phyloP scores from a whole-genome alignment of 2,329 filamentous ascomycete species.

The Fusarium buxicola region DNA sequence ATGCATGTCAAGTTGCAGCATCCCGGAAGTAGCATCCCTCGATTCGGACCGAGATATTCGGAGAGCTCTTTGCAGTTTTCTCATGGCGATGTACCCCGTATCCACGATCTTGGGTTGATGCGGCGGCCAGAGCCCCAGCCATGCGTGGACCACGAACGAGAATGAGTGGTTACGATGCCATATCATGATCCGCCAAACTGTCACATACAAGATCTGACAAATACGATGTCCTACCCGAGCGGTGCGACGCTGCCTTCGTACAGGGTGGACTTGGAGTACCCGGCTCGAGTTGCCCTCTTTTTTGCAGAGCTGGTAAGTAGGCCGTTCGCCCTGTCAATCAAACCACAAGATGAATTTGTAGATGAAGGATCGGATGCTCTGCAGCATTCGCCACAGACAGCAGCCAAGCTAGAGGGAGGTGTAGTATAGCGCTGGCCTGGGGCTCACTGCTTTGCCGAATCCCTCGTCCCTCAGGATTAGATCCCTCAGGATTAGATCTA shows the following conservation, averaged over 20 bases:
- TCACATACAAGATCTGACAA: slow-evolving; percentile 1
- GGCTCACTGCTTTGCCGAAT: slow-evolving; percentile 15
- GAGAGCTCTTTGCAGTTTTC: not conserved
- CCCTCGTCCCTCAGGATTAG: not conserved
- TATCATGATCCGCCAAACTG: not conserved
- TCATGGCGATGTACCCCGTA: not conserved
- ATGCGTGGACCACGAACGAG: not conserved
- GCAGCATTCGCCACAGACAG: not conserved
- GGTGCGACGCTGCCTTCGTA: slow-evolving; percentile 6
- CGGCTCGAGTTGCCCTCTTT: slow-evolving; percentile 28
- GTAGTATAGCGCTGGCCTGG: not conserved
- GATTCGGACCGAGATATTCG: not conserved
- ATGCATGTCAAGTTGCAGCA: not conserved
- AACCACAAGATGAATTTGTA: not conserved
- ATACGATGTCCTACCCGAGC: not conserved
- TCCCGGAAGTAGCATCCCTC: too few relatives aligned
- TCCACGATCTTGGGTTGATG: not conserved
- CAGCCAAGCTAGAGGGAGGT: slow-evolving; percentile 1
- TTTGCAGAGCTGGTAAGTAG: not conserved
- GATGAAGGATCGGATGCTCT: not conserved
- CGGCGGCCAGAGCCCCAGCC: not conserved
- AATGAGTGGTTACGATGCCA: not conserved
- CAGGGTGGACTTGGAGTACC: not conserved
- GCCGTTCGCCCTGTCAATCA: not conserved
- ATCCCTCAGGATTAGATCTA: not conserved